A percentile compares a stretch with the other conserved stretches of the same genome.
Evolutionary conservation across 2,329 filamentous ascomycete genomes (phyloP).

Genomic region (Aspergillus sp.): DNA sequence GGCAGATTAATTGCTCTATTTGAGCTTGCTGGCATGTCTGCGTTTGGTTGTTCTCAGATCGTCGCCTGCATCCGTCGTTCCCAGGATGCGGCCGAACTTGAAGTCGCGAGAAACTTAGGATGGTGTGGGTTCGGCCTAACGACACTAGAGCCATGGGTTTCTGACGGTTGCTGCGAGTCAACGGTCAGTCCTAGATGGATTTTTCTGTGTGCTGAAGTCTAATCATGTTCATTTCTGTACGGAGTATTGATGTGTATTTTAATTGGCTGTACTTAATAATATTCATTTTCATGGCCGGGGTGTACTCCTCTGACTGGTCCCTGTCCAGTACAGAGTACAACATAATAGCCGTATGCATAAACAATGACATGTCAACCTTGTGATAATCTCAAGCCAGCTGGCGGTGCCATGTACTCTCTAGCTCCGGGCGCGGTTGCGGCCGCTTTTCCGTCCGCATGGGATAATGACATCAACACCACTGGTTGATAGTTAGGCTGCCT

Average conservation of each 20-base stretch:
- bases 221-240: constrained; percentile 14
- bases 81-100: constrained; percentile 53
- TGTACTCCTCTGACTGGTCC: too few relatives aligned
- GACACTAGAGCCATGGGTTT: constrained; percentile 66
- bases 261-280: background rate
- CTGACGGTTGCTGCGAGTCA: constrained; percentile 45
- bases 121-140: constrained; percentile 88
- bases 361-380: background rate
- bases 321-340: background rate
- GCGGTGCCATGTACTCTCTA: too few relatives aligned
- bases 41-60: constrained; percentile 65
- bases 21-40: constrained; percentile 68
- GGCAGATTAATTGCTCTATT: constrained; percentile 76
- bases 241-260: background rate
- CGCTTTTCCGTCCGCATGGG: too few relatives aligned
- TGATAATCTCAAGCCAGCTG: background rate
- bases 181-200: constrained; percentile 72
- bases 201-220: constrained; percentile 82
- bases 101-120: constrained; percentile 68
- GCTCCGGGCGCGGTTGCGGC: too few relatives aligned
- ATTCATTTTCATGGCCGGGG: background rate
- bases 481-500: too few relatives aligned
- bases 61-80: constrained; percentile 73
- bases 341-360: background rate
- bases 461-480: too few relatives aligned